These are phyloP conservation scores for Ophiostoma fasciatum DNA, from an alignment of 2,329 filamentous ascomycete genomes.

Conservation along the genomic window DNA sequence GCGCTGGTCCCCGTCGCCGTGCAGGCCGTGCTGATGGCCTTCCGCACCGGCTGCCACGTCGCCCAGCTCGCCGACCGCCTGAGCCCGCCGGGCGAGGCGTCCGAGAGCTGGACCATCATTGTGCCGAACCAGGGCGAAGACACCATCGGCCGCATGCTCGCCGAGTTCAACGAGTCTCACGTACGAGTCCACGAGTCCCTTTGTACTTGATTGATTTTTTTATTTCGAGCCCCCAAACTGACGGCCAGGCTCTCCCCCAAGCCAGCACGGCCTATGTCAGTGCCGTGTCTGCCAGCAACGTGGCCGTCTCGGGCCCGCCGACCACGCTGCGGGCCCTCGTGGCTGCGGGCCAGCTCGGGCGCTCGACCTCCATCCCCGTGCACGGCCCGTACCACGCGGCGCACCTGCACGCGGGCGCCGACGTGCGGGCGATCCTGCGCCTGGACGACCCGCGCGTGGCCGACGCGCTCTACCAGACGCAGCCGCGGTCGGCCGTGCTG, in stretches of 20 bases:
- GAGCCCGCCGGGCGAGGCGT: constrained; percentile 23
- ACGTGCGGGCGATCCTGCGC: constrained; percentile 30
- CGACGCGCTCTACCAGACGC: constrained; percentile 25
- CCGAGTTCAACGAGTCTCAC: constrained; percentile 41
- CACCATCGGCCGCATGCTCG: constrained; percentile 33
- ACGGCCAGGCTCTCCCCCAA: constrained; percentile 23
- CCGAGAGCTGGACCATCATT: constrained; percentile 53
- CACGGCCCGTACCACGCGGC: constrained; percentile 42
- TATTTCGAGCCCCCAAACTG: background rate
- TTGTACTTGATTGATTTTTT: too few relatives aligned
- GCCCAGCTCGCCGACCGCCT: constrained; percentile 32
- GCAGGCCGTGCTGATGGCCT: constrained; percentile 50
- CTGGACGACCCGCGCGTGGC: constrained; percentile 25
- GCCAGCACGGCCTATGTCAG: constrained; percentile 39
- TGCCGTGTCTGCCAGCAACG: constrained; percentile 30
- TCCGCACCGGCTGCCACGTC: constrained; percentile 46
- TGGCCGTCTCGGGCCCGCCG: constrained; percentile 41
- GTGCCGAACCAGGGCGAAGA: constrained; percentile 40
- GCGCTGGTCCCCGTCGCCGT: constrained; percentile 47
- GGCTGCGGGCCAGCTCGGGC: constrained; percentile 24
- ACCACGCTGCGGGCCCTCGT: constrained; percentile 28
- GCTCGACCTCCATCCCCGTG: constrained; percentile 34
- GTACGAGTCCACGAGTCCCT: constrained; percentile 23
- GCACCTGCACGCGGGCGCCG: constrained; percentile 31
- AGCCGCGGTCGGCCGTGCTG: constrained; percentile 33